Evolutionary conservation across 106 monocot genomes (phyloP), one percentile per base, ranked within the genome.

Genomic region (Amphibolis antarctica): DNA sequence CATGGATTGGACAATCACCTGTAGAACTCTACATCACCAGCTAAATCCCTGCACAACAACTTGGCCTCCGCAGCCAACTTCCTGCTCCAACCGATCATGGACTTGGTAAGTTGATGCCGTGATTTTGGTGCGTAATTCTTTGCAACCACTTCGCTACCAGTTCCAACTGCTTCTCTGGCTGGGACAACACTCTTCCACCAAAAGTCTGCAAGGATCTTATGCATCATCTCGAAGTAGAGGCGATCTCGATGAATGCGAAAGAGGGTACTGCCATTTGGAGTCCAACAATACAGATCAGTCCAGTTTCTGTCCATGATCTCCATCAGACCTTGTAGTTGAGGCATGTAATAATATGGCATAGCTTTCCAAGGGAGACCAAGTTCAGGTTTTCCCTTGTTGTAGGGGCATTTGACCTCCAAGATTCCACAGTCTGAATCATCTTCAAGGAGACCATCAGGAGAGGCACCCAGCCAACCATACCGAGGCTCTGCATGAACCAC

Each of bases 201-300:
- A 51, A 98, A 98, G 1, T 98, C 87, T 11, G 23, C 36, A 21
- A 98, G 70, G 10, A 98, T 70, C 7, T 69, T 28, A 22, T 75
- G 74, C 76, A 98, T 87, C 25, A 86, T 67, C 36, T 77, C 76
- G 87, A 91, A 98, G 43, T 98, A 98, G 1, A n/a, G 70, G 1
- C 78, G 76, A 22, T 91, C 82, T 12, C 98, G 67, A 12, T 28
- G 26, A 6, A 98, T 81, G 28, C 91, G 70, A 66, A 98, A 91
- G 1, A 88, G 55, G 0, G 77, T 68, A 56, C 98, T 98, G 4
- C 98, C 98, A 53, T 87, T 98, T 4, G 77, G 81, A 13, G 87
- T 98, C 98, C 98, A 98, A 46, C 98, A 98, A 44, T 87, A 98
- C 65, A 98, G 42, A 69, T 98, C 98, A 10, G 85, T 91, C 98